Evolutionary conservation across 768 basidiomycete species (phyloP).

Genomic region (Boletus eberwhitei): DNA sequence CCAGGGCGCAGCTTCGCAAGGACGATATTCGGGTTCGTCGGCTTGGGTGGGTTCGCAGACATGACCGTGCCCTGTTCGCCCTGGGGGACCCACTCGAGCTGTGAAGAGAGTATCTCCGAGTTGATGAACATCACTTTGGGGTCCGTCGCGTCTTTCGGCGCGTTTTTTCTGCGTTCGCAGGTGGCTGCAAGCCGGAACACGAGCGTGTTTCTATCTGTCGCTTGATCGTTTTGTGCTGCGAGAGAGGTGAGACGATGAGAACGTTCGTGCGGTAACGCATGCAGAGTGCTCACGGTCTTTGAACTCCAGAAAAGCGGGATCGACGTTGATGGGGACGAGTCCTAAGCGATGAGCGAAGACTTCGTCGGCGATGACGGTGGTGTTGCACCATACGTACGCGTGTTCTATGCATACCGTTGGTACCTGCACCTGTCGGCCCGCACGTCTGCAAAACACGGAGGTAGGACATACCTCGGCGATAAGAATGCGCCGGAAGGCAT

Average conservation of each 20-base stretch:
- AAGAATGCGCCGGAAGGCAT: constrained; percentile 88
- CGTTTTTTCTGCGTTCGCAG: constrained; percentile 61
- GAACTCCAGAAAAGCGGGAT: constrained; percentile 71
- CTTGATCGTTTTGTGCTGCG: constrained; percentile 46
- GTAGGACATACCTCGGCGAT: constrained; percentile 77
- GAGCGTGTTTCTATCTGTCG: constrained; percentile 88
- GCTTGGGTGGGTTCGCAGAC: constrained; percentile 47
- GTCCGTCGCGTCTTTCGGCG: constrained; percentile 49
- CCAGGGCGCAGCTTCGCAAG: constrained; percentile 90
- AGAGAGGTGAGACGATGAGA: neutral
- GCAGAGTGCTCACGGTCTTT: constrained; percentile 36
- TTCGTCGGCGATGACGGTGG: constrained; percentile 90
- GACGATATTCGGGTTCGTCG: constrained; percentile 80
- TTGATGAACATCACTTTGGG: constrained; percentile 69
- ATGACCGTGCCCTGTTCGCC: constrained; percentile 76
- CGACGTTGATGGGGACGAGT: constrained; percentile 82
- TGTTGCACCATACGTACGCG: constrained; percentile 94
- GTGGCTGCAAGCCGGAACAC: constrained; percentile 74
- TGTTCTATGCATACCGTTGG: constrained; percentile 89
- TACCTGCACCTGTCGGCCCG: constrained; percentile 48
- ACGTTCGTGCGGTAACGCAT: neutral
- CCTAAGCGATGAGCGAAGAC: constrained; percentile 91
- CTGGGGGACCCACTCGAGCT: constrained; percentile 74
- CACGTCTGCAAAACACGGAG: neutral
- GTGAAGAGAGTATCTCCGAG: constrained; percentile 61